These are phyloP conservation scores for Alternaria sp. DNA, from an alignment of 2,329 filamentous ascomycete genomes.

Conservation along the genomic window DNA sequence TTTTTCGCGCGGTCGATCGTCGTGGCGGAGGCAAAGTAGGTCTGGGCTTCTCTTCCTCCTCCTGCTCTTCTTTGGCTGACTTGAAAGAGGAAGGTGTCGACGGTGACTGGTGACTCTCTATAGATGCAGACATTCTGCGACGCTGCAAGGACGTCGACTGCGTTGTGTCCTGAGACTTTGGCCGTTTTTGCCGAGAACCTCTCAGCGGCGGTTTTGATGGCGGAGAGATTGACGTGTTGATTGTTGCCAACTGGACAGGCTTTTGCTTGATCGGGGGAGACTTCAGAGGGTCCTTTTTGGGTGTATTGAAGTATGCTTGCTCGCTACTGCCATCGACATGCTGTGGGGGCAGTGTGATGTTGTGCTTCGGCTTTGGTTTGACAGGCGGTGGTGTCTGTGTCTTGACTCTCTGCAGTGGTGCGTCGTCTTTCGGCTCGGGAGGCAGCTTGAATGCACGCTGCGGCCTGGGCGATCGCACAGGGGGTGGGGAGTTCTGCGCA, in stretches of 20 bases:
- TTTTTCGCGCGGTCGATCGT: conserved; percentile 35
- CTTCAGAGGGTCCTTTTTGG: conserved; percentile 37
- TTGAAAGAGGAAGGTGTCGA: conserved; percentile 48
- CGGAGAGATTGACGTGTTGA: conserved; percentile 29
- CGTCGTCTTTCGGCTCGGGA: conserved; percentile 36
- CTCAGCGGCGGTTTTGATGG: conserved; percentile 35
- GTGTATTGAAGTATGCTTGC: conserved; percentile 26
- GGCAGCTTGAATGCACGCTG: conserved; percentile 44
- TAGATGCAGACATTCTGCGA: conserved; percentile 37
- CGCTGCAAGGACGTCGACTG: conserved; percentile 29
- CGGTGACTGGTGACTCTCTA: conserved; percentile 38
- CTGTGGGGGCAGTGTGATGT: conserved; percentile 26
- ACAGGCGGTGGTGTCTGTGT: conserved; percentile 39
- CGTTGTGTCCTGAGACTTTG: conserved; percentile 37
- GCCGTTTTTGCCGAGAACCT: conserved; percentile 29
- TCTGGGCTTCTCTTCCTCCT: conserved; percentile 41
- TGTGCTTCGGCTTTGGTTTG: conserved; percentile 45
- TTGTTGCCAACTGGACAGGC: conserved; percentile 31
- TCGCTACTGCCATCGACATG: conserved; percentile 28
- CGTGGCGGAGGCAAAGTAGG: conserved; percentile 50
- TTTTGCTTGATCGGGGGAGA: conserved; percentile 40
- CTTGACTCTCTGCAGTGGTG: conserved; percentile 27
- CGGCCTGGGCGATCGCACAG: conserved; percentile 56
- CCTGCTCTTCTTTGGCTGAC: conserved; percentile 48
- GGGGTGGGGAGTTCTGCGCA: conserved; percentile 40